A percentile compares a stretch with the other conserved stretches of the same genome.
Conservation (phyloP, 306 rosid genomes). For the Trifolium subterraneum region DNA sequence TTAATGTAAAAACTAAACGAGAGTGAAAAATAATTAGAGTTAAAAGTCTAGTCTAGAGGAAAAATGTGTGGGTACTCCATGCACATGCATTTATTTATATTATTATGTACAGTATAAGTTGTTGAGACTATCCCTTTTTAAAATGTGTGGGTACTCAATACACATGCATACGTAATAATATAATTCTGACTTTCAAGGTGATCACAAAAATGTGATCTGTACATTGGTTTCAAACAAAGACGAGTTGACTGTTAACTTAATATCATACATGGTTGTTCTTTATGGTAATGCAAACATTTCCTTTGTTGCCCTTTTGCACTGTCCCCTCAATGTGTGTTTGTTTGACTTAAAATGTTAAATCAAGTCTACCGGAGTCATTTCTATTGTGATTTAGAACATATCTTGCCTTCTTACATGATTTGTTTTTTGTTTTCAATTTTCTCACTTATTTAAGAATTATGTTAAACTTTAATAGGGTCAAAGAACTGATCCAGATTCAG, state of each 20-base stretch:
- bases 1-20: slow-evolving; percentile 9
- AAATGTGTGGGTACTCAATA: too few species aligned
- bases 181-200: neutral
- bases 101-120: neutral
- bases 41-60: slow-evolving; percentile 21
- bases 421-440: slow-evolving; percentile 8
- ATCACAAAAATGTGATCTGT: neutral
- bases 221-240: slow-evolving; percentile 1
- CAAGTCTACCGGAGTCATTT: slow-evolving; percentile 3
- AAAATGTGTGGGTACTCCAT: neutral
- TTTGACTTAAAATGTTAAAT: slow-evolving; percentile 3
- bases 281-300: neutral
- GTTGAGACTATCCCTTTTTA: neutral
- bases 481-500: slow-evolving; percentile 86
- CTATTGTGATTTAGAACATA: slow-evolving; percentile 12
- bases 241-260: neutral
- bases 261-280: neutral
- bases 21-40: slow-evolving; percentile 6
- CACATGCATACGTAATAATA: too few species aligned
- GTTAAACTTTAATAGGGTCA: slow-evolving; percentile 65
- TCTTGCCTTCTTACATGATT: slow-evolving; percentile 27
- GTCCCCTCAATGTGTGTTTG: neutral
- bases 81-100: neutral
- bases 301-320: neutral
- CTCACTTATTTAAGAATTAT: slow-evolving; percentile 29